These are phyloP conservation scores for Hypoxylon sp. DNA, from an alignment of 2,329 filamentous ascomycete species.

Conservation along the genomic window DNA sequence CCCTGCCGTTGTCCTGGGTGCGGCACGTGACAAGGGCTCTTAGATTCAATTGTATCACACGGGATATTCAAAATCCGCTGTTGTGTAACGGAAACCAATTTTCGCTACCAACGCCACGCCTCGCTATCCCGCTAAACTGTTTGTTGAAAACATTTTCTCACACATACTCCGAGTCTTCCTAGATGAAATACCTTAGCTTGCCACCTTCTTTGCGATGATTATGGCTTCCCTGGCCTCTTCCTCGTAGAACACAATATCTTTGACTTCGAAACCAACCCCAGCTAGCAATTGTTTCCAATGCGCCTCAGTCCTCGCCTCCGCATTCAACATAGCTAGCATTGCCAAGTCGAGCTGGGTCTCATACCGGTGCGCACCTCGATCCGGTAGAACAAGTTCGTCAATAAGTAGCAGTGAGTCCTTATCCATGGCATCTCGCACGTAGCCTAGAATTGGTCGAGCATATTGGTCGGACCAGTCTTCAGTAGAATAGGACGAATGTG, in stretches of 20 bases:
- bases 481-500: not conserved
- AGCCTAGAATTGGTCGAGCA: conserved; percentile 27
- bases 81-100: no score
- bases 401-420: conserved; percentile 33
- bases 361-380: conserved; percentile 33
- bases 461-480: conserved; percentile 41
- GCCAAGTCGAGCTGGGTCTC: conserved; percentile 41
- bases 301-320: conserved; percentile 36
- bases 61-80: no score
- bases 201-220: conserved; percentile 38
- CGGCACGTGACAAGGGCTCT: no score
- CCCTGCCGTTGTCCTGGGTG: no score
- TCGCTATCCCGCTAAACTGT: not conserved
- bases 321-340: conserved; percentile 45
- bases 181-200: not conserved
- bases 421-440: conserved; percentile 39
- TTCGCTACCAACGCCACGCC: not conserved
- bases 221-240: conserved; percentile 40
- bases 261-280: conserved; percentile 33
- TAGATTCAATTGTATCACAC: no score
- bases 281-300: conserved; percentile 37
- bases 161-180: not conserved
- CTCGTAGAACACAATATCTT: conserved; percentile 39
- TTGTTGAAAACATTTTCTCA: conserved; percentile 24
- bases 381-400: conserved; percentile 39